Conservation (phyloP, 495 filamentous ascomycete genomes). For the Platismatia glauca region DNA sequence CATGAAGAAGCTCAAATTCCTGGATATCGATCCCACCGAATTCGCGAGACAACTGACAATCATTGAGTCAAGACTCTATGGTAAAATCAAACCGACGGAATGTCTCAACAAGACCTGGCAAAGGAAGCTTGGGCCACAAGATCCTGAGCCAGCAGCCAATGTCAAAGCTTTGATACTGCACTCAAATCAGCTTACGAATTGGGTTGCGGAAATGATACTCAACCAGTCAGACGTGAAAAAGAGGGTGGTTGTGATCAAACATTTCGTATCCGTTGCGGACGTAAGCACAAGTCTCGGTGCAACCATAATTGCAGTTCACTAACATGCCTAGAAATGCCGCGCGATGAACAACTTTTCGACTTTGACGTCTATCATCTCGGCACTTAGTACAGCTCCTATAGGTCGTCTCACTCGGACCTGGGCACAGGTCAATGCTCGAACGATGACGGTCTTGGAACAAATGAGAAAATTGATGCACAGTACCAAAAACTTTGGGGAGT, state of each 20-base stretch:
- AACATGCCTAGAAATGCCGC: constrained; percentile 70
- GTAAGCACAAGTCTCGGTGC: constrained; percentile 40
- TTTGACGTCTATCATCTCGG: constrained; percentile 96
- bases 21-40: constrained; percentile 92
- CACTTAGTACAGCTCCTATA: constrained; percentile 86
- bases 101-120: constrained; percentile 98
- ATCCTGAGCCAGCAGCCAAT: constrained; percentile 84
- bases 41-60: constrained; percentile 96
- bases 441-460: constrained; percentile 66
- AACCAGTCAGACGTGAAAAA: constrained; percentile 89
- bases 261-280: constrained; percentile 93
- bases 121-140: constrained; percentile 74
- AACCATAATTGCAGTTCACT: constrained; percentile 24
- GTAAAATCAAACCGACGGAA: constrained; percentile 89
- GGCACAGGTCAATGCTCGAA: constrained; percentile 80
- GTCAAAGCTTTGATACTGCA: constrained; percentile 94
- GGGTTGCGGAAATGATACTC: constrained; percentile 99
- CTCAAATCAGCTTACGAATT: constrained; percentile 97
- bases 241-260: constrained; percentile 93
- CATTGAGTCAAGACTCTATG: constrained; percentile 89
- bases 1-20: constrained; percentile 98
- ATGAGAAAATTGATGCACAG: constrained; percentile 95
- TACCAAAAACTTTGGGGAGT: constrained; percentile 97
- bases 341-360: constrained; percentile 93
- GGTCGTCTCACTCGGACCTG: constrained; percentile 91